Conservation (phyloP, 1,284 basidiomycete genomes). For the Naganishia albida region DNA sequence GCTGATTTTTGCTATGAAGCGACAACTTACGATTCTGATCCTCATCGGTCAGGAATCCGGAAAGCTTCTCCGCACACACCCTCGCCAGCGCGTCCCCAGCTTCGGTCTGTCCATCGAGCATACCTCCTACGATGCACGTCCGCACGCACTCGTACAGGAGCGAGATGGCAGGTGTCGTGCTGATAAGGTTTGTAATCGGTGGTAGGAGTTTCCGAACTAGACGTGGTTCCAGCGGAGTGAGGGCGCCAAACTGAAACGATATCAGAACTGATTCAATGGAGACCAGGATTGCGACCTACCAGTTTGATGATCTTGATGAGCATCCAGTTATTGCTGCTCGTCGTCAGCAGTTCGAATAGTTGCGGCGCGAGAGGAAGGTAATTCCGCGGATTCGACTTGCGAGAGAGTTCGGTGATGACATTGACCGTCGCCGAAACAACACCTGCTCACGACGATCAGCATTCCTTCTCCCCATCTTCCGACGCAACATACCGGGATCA, state of each 20-base stretch:
- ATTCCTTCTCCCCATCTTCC: not conserved
- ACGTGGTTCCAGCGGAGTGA: slow-evolving; percentile 88
- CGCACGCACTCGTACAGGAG: slow-evolving; percentile 97
- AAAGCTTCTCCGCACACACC: slow-evolving; percentile 90
- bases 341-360: slow-evolving; percentile 90
- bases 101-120: slow-evolving; percentile 73
- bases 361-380: slow-evolving; percentile 86
- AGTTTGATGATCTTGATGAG: slow-evolving; percentile 98
- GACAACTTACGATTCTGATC: slow-evolving; percentile 82
- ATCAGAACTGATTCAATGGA: not conserved
- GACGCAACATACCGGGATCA: slow-evolving; percentile 66
- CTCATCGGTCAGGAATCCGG: slow-evolving; percentile 83
- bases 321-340: slow-evolving; percentile 98
- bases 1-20: not conserved
- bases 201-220: slow-evolving; percentile 90
- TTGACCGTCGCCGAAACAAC: slow-evolving; percentile 92
- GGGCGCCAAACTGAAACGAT: slow-evolving; percentile 75
- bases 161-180: slow-evolving; percentile 92
- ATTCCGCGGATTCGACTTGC: slow-evolving; percentile 68
- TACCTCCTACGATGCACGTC: slow-evolving; percentile 95
- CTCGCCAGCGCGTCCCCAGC: slow-evolving; percentile 77
- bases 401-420: slow-evolving; percentile 88
- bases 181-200: slow-evolving; percentile 91
- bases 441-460: slow-evolving; percentile 57
- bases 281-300: slow-evolving; percentile 57